Base-by-base conservation (phyloP, 208 protist species). In the Naegleria gruberi region DNA sequence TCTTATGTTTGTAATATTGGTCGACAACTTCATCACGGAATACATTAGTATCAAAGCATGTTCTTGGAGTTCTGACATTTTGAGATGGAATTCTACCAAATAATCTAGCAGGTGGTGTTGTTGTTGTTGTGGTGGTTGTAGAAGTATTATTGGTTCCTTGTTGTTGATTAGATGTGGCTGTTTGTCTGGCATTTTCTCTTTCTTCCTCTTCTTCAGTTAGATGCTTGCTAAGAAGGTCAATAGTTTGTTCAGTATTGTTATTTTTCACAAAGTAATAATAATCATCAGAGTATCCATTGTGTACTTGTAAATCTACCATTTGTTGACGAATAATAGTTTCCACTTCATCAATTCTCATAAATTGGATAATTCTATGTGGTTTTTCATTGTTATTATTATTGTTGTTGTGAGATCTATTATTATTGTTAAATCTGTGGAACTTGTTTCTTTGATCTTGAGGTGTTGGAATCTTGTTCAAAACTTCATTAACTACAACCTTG, bases 11-110 rank as follows among this genome's bases (percentile, higher is more conserved):
- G 51, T 30, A 65, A 65, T 65, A 65, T 65, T 65, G 51, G 15
- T 65, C 51, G 30, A 65, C 30, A 23, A 65, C 19, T 65, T 65
- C 51, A 3, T 65, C 19, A 65, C 51, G 51, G 30, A 65, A 65
- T 7, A 46, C 37, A 42, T 86, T 37, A 44, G 34, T 47, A 10
- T 86, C 82, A 46, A 86, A 86, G 23, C 15, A 42, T 2, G 37
- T 46, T 47, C 82, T 43, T 42, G 82, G 82, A 30, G 82, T 37
- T 86, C 82, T 86, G 15, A 86, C 82, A 46, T 86, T 86, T 46
- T 86, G 82, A 5, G 82, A 86, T 42, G 82, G 82, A 46, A 86
- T 86, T 43, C 82, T 43, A 46, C 82, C 82, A 46, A 86, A 86
- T 42, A 86, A 23, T 43, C 82, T 4, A 37, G 82, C 4, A 17